Conservation (phyloP, 106 monocot genomes). For the Chionographis japonica region DNA sequence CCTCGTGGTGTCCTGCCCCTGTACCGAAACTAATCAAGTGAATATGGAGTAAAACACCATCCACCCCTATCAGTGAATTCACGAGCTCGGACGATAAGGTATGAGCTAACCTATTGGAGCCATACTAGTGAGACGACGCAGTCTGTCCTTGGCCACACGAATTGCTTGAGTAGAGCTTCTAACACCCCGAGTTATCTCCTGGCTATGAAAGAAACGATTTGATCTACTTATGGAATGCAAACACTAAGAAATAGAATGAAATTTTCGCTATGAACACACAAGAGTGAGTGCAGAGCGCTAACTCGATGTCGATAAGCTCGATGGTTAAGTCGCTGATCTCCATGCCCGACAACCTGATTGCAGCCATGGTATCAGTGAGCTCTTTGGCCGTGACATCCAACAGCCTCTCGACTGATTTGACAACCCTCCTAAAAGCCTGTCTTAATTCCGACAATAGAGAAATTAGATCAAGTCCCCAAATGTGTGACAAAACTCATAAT, state of each 20-base stretch:
- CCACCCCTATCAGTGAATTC: not conserved
- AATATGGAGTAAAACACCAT: constrained; percentile 28
- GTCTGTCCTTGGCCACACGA: constrained; percentile 55
- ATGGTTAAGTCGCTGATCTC: constrained; percentile 85
- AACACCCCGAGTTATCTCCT: constrained; percentile 66
- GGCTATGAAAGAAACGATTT: constrained; percentile 22
- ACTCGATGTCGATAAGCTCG: constrained; percentile 80
- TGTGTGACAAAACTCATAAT: no score
- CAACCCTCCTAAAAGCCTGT: constrained; percentile 65
- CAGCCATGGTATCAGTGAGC: constrained; percentile 80
- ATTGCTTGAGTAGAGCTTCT: constrained; percentile 69
- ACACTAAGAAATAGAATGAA: not conserved
- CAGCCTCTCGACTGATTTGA: constrained; percentile 60
- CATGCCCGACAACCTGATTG: constrained; percentile 73
- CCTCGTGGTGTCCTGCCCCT: no score
- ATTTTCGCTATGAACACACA: not conserved
- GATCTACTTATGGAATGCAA: no score
- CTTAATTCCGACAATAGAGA: not conserved
- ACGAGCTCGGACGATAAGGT: not conserved
- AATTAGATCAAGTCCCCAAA: no score
- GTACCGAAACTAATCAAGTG: constrained; percentile 27
- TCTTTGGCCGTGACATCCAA: constrained; percentile 68
- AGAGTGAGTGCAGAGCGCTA: constrained; percentile 6
- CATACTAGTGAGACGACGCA: constrained; percentile 48
- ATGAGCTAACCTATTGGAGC: constrained; percentile 43